A percentile compares a stretch with the other conserved stretches of the same genome.
These are phyloP conservation scores for Rhodosporidiobolus sp. DNA, from an alignment of 768 basidiomycete genomes.

Conservation along the genomic window DNA sequence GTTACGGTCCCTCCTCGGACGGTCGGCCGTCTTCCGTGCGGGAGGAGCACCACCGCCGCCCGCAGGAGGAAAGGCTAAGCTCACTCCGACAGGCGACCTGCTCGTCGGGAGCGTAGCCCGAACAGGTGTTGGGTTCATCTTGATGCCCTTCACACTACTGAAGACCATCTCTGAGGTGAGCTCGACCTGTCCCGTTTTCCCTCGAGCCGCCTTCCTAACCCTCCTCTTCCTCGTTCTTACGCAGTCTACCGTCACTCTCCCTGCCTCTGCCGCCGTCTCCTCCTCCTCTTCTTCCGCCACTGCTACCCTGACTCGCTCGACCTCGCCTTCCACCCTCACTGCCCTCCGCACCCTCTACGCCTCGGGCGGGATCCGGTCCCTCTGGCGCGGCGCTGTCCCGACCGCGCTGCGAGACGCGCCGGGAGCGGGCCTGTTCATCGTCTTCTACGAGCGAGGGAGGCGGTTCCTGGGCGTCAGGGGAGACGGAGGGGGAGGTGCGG, in stretches of 20 bases:
- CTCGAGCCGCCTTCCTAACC: too few species aligned
- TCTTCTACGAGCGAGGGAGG: conserved; percentile 49
- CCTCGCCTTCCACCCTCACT: conserved; percentile 4
- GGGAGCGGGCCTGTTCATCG: conserved; percentile 51
- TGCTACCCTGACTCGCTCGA: conserved; percentile 1
- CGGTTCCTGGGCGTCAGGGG: conserved; percentile 25
- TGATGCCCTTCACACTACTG: conserved; percentile 52
- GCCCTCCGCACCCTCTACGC: conserved; percentile 46
- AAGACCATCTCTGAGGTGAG: conserved; percentile 52
- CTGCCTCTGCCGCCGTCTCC: not conserved
- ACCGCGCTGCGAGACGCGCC: conserved; percentile 52
- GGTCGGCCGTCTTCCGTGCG: conserved; percentile 46
- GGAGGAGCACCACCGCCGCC: not conserved
- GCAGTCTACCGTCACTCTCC: conserved; percentile 1
- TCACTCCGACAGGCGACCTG: conserved; percentile 49
- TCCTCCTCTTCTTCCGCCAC: not conserved
- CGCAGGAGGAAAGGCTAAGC: conserved; percentile 46
- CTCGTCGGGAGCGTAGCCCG: conserved; percentile 51
- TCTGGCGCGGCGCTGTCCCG: conserved; percentile 52
- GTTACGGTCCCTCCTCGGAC: conserved; percentile 46
- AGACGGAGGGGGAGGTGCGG: conserved; percentile 25
- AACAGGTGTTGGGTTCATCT: conserved; percentile 50
- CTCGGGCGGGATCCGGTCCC: conserved; percentile 47
- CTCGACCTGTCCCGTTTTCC: not conserved
- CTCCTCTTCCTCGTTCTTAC: not conserved